Evolutionary conservation across 73 alveolate genomes (phyloP).

Genomic region (Paramecium octaurelia): DNA sequence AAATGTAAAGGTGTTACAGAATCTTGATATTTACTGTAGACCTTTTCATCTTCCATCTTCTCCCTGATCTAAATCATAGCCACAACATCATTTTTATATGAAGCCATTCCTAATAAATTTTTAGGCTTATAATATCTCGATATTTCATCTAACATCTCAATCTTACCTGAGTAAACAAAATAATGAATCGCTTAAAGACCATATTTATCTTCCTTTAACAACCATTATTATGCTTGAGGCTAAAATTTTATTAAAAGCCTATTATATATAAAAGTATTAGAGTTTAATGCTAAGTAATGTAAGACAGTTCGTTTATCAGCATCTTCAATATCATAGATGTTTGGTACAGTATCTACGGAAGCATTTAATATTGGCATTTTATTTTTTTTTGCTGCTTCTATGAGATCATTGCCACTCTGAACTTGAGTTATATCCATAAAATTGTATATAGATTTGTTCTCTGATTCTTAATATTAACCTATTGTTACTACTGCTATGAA

Average conservation of each 20-base stretch:
- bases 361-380: neutral
- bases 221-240: neutral
- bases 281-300: neutral
- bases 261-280: neutral
- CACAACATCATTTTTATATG: neutral
- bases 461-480: neutral
- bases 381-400: conserved; percentile 27
- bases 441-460: neutral
- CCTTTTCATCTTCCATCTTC: neutral
- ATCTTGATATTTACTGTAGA: neutral
- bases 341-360: neutral
- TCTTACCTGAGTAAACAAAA: neutral
- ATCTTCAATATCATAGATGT: neutral
- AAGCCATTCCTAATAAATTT: neutral
- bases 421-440: neutral
- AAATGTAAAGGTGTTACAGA: conserved; percentile 84
- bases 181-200: neutral
- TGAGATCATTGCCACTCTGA: neutral
- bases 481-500: neutral
- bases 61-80: neutral
- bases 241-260: neutral
- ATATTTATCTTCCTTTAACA: neutral
- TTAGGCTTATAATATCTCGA: neutral
- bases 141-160: neutral
- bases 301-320: neutral